Percentiles rank a stretch among this genome's conserved stretches.
These are phyloP conservation scores for Avena insularis DNA, from an alignment of 176 grass and related monocot genomes.

Conservation along the genomic window DNA sequence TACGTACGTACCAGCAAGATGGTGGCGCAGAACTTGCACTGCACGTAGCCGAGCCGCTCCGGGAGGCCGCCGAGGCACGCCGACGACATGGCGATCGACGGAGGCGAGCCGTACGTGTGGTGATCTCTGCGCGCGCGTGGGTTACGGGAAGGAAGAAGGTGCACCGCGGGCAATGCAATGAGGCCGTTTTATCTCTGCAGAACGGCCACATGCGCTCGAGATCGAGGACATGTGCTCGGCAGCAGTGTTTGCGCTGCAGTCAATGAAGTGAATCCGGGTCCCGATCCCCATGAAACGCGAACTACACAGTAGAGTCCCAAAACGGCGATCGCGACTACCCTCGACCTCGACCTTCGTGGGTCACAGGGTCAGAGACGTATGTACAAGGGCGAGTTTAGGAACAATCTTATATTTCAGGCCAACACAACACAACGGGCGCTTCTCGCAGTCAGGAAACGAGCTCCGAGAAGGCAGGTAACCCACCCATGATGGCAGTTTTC, in stretches of 20 bases:
- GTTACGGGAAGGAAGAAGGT: no score
- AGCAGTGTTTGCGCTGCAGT: constrained; percentile 15
- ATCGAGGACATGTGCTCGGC: constrained; percentile 22
- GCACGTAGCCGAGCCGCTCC: constrained; percentile 76
- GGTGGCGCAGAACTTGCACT: constrained; percentile 62
- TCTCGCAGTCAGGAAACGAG: constrained; percentile 1
- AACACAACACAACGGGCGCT: constrained; percentile 31
- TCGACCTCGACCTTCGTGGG: no score
- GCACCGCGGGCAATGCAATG: no score
- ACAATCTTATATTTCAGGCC: constrained; percentile 31
- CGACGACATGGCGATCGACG: constrained; percentile 41
- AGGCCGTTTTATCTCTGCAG: neutral
- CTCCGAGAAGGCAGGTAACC: neutral
- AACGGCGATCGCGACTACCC: neutral
- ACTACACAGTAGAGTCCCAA: neutral
- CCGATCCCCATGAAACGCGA: neutral
- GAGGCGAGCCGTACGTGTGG: neutral
- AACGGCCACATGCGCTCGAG: neutral
- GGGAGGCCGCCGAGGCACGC: constrained; percentile 39
- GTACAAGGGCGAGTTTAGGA: neutral
- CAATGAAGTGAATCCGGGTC: constrained; percentile 22
- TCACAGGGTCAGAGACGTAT: neutral
- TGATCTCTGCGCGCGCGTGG: neutral
- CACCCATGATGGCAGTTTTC: neutral
- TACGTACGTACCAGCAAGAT: constrained; percentile 53